Base-by-base conservation (phyloP, 345 rosid species). In the Gossypium longicalyx region DNA sequence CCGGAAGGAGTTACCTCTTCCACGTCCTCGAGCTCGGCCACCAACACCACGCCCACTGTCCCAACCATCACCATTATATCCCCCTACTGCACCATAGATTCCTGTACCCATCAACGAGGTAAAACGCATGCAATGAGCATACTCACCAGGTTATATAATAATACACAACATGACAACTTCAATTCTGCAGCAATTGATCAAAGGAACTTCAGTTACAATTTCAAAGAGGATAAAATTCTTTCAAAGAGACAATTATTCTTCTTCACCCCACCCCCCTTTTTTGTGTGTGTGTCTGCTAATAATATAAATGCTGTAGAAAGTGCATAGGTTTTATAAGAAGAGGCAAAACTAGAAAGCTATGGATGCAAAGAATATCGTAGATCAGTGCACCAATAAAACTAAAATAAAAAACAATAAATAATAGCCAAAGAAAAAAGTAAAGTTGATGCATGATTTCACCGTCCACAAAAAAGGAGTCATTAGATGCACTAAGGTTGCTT, bases 1-100 rank as follows among this genome's bases (percentile, higher is more conserved):
- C 17, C 67, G 60, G 56, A 70, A 73, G 45, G 78, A 63, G 8
- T 58, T 80, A 25, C 77, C 75, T 76, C 77, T 78, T 54, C 23
- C 84, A 76, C 73, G 84, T 11, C 79, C 81, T 47, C 62, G 67
- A 59, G 76, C 82, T 60, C 78, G 62, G 43, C 81, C 75, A 59
- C 81, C 81, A 51, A 9, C 44, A 48, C 79, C 63, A 59, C 68
- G 79, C 22, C 79, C 81, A 75, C 79, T 76, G 12, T 78, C 76
- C 76, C 78, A 77, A 23, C 78, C 78, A 56, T 74, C 78, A 25
- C 23, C 77, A 57, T 69, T 72, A 57, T 82, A 81, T 16, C 70
- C 80, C 61, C 75, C 77, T 34, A 29, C 25, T 59, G 72, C 72
- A 22, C 63, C 63, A 67, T 75, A 72, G 60, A 67, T 78, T 34